Conservation (phyloP, 176 grass and related monocot species). For the Avena insularis region DNA sequence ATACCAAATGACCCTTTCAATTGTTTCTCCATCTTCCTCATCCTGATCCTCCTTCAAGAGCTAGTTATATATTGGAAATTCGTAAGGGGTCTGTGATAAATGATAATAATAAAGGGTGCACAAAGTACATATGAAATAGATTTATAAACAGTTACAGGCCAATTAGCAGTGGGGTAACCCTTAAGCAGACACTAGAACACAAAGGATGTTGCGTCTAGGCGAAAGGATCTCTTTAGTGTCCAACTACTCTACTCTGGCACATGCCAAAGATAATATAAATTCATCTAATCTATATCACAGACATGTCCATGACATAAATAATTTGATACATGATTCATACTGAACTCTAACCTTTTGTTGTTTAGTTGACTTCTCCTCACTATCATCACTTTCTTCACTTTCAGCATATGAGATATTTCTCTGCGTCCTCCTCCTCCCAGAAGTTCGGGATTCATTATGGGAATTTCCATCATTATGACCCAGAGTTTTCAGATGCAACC, state of each 20-base stretch:
- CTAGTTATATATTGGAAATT: slow-evolving; percentile 40
- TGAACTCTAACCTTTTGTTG: slow-evolving; percentile 72
- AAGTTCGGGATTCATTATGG: slow-evolving; percentile 75
- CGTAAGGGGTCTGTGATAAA: slow-evolving; percentile 13
- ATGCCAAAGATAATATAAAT: not conserved
- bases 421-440: slow-evolving; percentile 74
- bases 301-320: slow-evolving; percentile 24
- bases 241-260: not conserved
- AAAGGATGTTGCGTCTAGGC: not conserved
- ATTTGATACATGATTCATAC: slow-evolving; percentile 23
- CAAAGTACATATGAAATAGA: slow-evolving; percentile 10
- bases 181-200: slow-evolving; percentile 1
- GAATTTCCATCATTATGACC: slow-evolving; percentile 45
- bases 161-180: not conserved
- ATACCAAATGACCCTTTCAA: slow-evolving; percentile 96
- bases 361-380: slow-evolving; percentile 79
- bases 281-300: not conserved
- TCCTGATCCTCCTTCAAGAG: slow-evolving; percentile 79
- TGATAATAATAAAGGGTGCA: not conserved
- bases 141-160: not conserved
- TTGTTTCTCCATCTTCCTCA: slow-evolving; percentile 86
- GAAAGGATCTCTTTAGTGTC: not conserved
- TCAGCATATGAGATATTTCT: slow-evolving; percentile 97
- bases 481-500: slow-evolving; percentile 58
- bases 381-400: slow-evolving; percentile 95